Percentiles rank a stretch among this genome's conserved stretches.
Conservation (phyloP, 1,139 yeast species). For the Kurtzmaniella quercitrusa region DNA sequence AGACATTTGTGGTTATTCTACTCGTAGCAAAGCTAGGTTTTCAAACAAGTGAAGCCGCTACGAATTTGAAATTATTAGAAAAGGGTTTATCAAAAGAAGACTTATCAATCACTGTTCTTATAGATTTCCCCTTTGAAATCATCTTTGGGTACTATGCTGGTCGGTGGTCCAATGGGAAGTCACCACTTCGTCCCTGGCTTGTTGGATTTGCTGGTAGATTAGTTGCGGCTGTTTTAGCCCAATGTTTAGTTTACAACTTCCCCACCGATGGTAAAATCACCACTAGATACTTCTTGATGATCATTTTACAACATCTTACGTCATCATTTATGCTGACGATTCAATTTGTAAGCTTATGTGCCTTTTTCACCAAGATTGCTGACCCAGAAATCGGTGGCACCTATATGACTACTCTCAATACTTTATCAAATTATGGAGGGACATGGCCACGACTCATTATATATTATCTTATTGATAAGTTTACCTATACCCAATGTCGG, state of each 20-base stretch:
- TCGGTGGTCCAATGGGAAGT: constrained; percentile 78
- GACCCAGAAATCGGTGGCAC: constrained; percentile 97
- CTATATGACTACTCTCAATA: constrained; percentile 93
- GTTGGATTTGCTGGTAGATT: constrained; percentile 85
- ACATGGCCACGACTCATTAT: constrained; percentile 92
- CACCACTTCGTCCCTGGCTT: constrained; percentile 83
- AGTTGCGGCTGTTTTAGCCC: constrained; percentile 71
- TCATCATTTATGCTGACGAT: constrained; percentile 93
- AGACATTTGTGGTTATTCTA: constrained; percentile 68
- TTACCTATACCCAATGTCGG: constrained; percentile 65
- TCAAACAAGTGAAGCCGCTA: constrained; percentile 94
- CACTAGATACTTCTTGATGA: constrained; percentile 53
- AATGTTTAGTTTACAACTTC: constrained; percentile 65
- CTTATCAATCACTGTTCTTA: constrained; percentile 83
- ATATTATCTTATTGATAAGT: constrained; percentile 71
- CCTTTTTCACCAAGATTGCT: constrained; percentile 92
- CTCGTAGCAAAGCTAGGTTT: constrained; percentile 85
- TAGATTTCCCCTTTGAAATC: constrained; percentile 95
- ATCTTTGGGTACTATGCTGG: constrained; percentile 95
- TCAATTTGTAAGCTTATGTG: constrained; percentile 90
- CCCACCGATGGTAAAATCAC: constrained; percentile 54
- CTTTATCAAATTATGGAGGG: constrained; percentile 91
- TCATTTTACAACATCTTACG: constrained; percentile 75
- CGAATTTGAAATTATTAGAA: constrained; percentile 87
- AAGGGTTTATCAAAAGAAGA: constrained; percentile 93